Evolutionary conservation across 2,329 filamentous ascomycete species (phyloP).

Genomic region (Cordyceps sp.): DNA sequence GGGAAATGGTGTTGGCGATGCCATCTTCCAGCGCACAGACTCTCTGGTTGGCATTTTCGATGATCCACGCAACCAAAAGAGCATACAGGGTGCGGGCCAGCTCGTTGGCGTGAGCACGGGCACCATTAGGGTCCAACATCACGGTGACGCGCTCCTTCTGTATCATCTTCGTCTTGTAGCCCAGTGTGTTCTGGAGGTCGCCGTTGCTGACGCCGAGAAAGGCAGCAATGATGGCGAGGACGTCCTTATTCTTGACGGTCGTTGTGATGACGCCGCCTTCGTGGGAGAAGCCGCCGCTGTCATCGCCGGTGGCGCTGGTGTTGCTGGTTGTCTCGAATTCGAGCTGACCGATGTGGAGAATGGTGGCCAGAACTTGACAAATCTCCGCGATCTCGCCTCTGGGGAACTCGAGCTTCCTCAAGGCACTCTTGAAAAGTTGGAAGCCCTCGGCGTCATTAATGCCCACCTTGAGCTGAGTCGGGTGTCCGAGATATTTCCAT

Average conservation of each 20-base stretch:
- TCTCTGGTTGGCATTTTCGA: constrained; percentile 81
- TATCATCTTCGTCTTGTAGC: constrained; percentile 94
- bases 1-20: constrained; percentile 83
- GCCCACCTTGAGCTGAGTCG: constrained; percentile 89
- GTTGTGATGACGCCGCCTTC: constrained; percentile 81
- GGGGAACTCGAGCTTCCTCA: constrained; percentile 88
- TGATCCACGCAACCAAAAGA: constrained; percentile 80
- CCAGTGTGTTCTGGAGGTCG: constrained; percentile 74
- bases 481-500: constrained; percentile 94
- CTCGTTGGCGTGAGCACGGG: constrained; percentile 83
- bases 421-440: constrained; percentile 89
- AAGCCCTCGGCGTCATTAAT: constrained; percentile 95
- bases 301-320: constrained; percentile 66
- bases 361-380: constrained; percentile 82
- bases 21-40: constrained; percentile 76
- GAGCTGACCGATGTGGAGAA: constrained; percentile 93
- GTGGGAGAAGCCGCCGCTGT: constrained; percentile 91
- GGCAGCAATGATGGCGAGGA: constrained; percentile 71
- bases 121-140: constrained; percentile 86
- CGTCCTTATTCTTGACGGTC: constrained; percentile 84
- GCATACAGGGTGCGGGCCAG: constrained; percentile 87
- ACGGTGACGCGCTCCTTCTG: constrained; percentile 95
- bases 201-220: constrained; percentile 74
- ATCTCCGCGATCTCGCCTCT: constrained; percentile 90
- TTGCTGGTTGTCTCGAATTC: constrained; percentile 75